Conservation (phyloP, 202 grass and related monocot genomes). For the Panicum virgatum region DNA sequence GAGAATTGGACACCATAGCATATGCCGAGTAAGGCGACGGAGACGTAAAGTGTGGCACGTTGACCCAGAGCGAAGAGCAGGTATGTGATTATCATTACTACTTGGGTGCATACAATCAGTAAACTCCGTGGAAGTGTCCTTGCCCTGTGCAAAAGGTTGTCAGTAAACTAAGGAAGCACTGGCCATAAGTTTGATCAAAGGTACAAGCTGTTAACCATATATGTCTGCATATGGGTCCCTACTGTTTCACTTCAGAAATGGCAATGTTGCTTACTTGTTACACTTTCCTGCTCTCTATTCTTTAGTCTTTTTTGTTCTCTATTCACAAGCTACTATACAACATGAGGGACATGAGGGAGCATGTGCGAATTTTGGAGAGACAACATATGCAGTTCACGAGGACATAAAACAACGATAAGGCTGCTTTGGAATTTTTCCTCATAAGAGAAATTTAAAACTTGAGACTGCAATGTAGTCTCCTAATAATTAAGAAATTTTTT, state of each 20-base stretch:
- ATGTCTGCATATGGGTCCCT: background rate
- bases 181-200: background rate
- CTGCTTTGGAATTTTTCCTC: background rate
- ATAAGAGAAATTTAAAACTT: background rate
- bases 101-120: conserved; percentile 69
- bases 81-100: conserved; percentile 80
- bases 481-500: background rate
- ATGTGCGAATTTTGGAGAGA: background rate
- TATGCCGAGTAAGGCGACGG: conserved; percentile 61
- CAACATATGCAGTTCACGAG: background rate
- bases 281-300: background rate
- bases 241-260: background rate
- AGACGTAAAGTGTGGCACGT: conserved; percentile 54
- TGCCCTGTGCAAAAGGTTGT: conserved; percentile 57
- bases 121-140: conserved; percentile 72
- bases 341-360: background rate
- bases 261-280: background rate
- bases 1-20: conserved; percentile 76
- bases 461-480: background rate
- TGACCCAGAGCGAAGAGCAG: conserved; percentile 65
- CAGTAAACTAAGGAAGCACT: background rate
- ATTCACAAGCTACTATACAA: background rate
- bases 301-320: background rate
- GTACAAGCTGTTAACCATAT: background rate
- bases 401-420: background rate